Evolutionary conservation across 208 protist species (phyloP).

Genomic region (Borovskyia barvae): DNA sequence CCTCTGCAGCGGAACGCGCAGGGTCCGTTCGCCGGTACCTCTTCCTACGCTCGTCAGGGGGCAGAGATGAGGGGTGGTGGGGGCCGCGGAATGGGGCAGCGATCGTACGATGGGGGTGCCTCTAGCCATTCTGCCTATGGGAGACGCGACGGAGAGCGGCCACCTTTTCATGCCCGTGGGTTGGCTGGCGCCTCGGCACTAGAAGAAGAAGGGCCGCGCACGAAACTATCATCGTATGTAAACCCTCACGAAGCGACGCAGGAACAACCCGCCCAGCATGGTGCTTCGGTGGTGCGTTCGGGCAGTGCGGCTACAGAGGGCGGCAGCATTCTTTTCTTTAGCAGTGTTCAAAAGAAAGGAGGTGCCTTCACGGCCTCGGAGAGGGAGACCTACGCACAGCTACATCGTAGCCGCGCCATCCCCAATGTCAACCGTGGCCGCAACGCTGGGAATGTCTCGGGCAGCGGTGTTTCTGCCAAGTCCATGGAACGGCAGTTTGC

Average conservation of each 20-base stretch:
- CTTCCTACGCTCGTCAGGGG: too few relatives aligned
- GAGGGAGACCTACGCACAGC: slow-evolving; percentile 64
- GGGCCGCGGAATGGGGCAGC: slow-evolving; percentile 1
- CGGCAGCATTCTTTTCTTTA: slow-evolving; percentile 78
- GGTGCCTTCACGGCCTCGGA: slow-evolving; percentile 75
- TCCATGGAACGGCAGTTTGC: slow-evolving; percentile 27
- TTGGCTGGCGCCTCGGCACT: not conserved
- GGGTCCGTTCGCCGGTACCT: too few relatives aligned
- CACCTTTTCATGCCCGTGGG: too few relatives aligned
- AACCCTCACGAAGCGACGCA: slow-evolving; percentile 63
- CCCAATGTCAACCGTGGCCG: slow-evolving; percentile 30
- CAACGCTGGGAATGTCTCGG: slow-evolving; percentile 17
- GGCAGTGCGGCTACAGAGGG: slow-evolving; percentile 35
- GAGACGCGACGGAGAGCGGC: too few relatives aligned
- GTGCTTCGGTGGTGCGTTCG: slow-evolving; percentile 66
- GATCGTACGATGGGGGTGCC: not conserved
- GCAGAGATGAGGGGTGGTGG: too few relatives aligned
- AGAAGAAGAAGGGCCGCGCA: slow-evolving; percentile 15
- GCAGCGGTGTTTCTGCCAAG: slow-evolving; percentile 14
- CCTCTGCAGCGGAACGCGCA: too few relatives aligned
- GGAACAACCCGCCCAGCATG: slow-evolving; percentile 62
- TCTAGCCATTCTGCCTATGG: too few relatives aligned
- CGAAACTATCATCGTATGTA: slow-evolving; percentile 36
- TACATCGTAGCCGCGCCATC: slow-evolving; percentile 51
- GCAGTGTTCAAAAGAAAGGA: slow-evolving; percentile 77